Evolutionary conservation across 768 basidiomycete species (phyloP), one percentile per base, ranked within the genome.

Genomic region (Pilatotrama ljubarskyi): DNA sequence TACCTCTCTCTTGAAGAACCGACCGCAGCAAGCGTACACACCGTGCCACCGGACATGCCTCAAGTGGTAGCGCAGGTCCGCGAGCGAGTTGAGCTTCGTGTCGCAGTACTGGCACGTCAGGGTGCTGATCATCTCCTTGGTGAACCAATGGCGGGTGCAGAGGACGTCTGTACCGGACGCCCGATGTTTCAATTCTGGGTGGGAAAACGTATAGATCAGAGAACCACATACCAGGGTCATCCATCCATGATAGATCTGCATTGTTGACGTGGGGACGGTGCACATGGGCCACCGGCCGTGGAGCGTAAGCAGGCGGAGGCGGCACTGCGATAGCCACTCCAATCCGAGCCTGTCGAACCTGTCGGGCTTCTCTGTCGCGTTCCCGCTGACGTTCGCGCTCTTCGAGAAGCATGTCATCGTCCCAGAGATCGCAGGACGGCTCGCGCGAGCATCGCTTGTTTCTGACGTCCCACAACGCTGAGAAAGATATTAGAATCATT

Each of bases 401-500:
- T 58, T 71, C 73, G 22, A 76, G 64, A 1, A 76, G 58, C 70
- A 72, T 72, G 6, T 75, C 68, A 43, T 78, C 75, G 50, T 76
- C 76, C 75, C 75, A 78, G 15, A 76, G 65, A 1, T 68, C 69
- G 57, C 75, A 78, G 6, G 75, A 68, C 3, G 75, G 74, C 10
- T 66, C 47, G 25, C 74, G 68, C 8, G 68, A 69, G 57, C 76
- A 78, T 17, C 52, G 53, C 1, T 69, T 14, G 20, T 37, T 66
- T 59, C 64, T 52, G 59, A 57, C 18, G 72, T 75, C 41, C 70
- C 68, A 69, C 13, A 63, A 20, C 3, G 67, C 68, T 69, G 22
- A 0, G 13, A 14, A 24, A 20, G 26, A n/a, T n/a, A n/a, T n/a
- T n/a, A n/a, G n/a, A n/a, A n/a, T n/a, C n/a, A n/a, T n/a, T n/a